Conservation (phyloP, 805 yeast species). For the Sugiyamaella boreocaroliniensis region DNA sequence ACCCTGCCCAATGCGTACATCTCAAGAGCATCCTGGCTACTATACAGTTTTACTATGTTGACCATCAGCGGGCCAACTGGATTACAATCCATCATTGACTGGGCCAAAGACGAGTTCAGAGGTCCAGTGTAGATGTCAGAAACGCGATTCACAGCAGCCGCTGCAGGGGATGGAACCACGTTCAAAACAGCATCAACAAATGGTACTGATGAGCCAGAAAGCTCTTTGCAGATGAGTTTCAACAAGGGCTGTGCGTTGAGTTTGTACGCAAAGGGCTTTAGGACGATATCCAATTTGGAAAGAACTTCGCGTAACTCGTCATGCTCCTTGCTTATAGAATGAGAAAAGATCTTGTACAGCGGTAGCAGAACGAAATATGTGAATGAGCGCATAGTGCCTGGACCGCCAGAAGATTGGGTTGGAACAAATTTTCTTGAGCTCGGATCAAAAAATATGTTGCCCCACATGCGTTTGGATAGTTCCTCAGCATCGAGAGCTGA, state of each 20-base stretch:
- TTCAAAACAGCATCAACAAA: constrained; percentile 45
- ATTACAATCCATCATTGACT: constrained; percentile 31
- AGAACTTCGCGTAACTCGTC: constrained; percentile 40
- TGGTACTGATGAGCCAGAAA: constrained; percentile 49
- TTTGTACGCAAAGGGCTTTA: constrained; percentile 24
- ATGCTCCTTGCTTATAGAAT: constrained; percentile 49
- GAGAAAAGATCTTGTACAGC: constrained; percentile 64
- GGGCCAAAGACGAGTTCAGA: constrained; percentile 18
- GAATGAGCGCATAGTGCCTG: constrained; percentile 39
- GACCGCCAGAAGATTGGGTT: constrained; percentile 22
- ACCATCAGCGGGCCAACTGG: constrained; percentile 43
- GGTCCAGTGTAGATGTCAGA: constrained; percentile 29
- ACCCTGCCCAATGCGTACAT: constrained; percentile 58
- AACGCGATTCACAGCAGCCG: constrained; percentile 27
- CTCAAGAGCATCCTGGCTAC: constrained; percentile 44
- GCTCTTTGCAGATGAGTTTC: constrained; percentile 43
- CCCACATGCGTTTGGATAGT: constrained; percentile 67
- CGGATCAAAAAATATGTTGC: constrained; percentile 51
- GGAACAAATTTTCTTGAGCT: constrained; percentile 39
- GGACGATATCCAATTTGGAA: constrained; percentile 42
- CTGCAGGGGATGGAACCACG: constrained; percentile 35
- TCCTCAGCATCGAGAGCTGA: constrained; percentile 30
- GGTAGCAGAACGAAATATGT: constrained; percentile 67
- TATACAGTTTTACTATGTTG: constrained; percentile 52
- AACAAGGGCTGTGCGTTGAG: constrained; percentile 57